These are phyloP conservation scores for Lyophyllum semitale DNA, from an alignment of 768 basidiomycete species.

Conservation along the genomic window DNA sequence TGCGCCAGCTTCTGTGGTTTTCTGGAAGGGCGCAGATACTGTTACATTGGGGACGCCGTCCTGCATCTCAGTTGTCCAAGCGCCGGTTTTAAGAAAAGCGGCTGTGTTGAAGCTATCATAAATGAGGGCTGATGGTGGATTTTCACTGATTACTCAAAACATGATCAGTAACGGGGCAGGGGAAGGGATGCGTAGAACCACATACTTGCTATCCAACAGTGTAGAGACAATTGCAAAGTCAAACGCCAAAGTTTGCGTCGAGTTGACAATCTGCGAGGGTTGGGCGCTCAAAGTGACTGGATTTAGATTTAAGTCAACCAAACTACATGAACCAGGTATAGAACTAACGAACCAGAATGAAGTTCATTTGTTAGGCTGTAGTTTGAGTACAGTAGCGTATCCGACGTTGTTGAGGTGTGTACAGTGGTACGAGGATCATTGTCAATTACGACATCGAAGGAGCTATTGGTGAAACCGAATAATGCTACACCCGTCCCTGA, in stretches of 20 bases:
- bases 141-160: constrained; percentile 9
- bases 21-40: constrained; percentile 12
- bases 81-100: constrained; percentile 12
- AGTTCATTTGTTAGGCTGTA: constrained; percentile 10
- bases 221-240: constrained; percentile 12
- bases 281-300: constrained; percentile 17
- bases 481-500: constrained; percentile 14
- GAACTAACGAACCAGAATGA: constrained; percentile 9
- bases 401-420: neutral
- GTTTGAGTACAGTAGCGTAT: constrained; percentile 13
- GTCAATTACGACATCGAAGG: constrained; percentile 18
- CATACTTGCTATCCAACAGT: constrained; percentile 12
- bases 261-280: constrained; percentile 3
- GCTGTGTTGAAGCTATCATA: constrained; percentile 15
- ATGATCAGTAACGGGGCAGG: neutral
- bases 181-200: neutral
- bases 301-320: neutral
- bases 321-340: neutral
- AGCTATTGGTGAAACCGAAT: constrained; percentile 13
- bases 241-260: constrained; percentile 11
- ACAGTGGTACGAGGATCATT: constrained; percentile 3
- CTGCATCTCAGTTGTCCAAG: constrained; percentile 10
- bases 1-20: constrained; percentile 14
- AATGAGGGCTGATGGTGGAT: constrained; percentile 15
- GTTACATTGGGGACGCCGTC: constrained; percentile 20